Base-by-base conservation (phyloP, 2,329 filamentous ascomycete genomes). In the Ambrosiella beaveri region DNA sequence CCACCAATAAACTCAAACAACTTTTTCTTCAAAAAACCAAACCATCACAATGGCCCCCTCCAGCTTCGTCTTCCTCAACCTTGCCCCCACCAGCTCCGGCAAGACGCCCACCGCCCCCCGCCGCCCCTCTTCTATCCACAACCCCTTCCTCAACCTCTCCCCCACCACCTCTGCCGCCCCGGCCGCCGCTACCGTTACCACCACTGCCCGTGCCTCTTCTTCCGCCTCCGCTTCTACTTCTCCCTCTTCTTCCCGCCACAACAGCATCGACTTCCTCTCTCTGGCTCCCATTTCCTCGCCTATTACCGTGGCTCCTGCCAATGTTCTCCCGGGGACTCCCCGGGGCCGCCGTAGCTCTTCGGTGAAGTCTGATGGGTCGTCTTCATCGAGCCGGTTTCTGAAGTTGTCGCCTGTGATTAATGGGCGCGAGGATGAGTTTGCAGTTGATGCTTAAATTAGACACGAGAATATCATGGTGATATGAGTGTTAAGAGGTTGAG, bases 401-500 rank as follows among this genome's bases (percentile, higher is more conserved):
- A 82, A 81, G 73, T 77, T 84, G 59, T 77, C 78, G 27, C 80
- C 80, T 39, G 79, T 83, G 60, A 78, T 82, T 74, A 81, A 74
- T 69, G 80, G 80, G 71, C 74, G 78, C 70, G 73, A 70, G 51
- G 79, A 82, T 71, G 74, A 77, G 64, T 68, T 74, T 45, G 69
- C 69, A 38, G 66, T 72, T 65, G 67, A 56, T 17, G 55, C 35
- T 15, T 56, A 45, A 55, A 13, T 27, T 4, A 27, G 27, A 27
- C 27, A 27, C 27, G 27, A 27, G 27, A 27, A 27, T 27, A 27
- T 27, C 27, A 27, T 4, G 27, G 27, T 27, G 27, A 27, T 27
- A 27, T 27, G 3, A 27, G 3, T 11, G 6, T 11, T 39, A 8
- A 36, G 12, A 38, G 41, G 39, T 36, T 5, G 13, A 17, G 11